These are phyloP conservation scores for Pilatotrama ljubarskyi DNA, from an alignment of 768 basidiomycete species.

Conservation along the genomic window DNA sequence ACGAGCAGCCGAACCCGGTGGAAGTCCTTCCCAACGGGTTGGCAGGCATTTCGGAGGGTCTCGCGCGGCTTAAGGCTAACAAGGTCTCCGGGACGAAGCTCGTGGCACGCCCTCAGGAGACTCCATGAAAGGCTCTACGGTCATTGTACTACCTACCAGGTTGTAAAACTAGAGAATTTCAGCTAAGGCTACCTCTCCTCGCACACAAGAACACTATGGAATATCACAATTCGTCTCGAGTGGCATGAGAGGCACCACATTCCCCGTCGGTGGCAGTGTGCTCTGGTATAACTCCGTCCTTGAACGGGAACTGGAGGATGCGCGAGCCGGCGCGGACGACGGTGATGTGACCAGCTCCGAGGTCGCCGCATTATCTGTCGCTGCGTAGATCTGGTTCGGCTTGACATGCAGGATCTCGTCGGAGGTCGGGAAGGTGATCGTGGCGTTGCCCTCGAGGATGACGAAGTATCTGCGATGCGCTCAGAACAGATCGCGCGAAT, in stretches of 20 bases:
- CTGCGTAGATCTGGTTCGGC: not conserved
- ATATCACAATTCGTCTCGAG: not conserved
- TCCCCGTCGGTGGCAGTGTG: not conserved
- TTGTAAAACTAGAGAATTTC: no score
- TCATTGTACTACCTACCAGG: no score
- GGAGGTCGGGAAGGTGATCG: slow-evolving; percentile 7
- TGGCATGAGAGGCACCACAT: not conserved
- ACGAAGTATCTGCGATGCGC: not conserved
- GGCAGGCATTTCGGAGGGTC: slow-evolving; percentile 40
- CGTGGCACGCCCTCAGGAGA: slow-evolving; percentile 43
- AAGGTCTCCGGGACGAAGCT: slow-evolving; percentile 47
- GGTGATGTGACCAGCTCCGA: slow-evolving; percentile 6
- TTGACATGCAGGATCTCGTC: slow-evolving; percentile 1
- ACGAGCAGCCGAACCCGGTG: slow-evolving; percentile 35
- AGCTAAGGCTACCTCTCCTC: no score
- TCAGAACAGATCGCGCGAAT: not conserved
- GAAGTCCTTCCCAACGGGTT: slow-evolving; percentile 45
- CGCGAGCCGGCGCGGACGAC: slow-evolving; percentile 1
- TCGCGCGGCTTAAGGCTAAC: slow-evolving; percentile 41
- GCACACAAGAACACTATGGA: no score
- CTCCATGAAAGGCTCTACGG: slow-evolving; percentile 15
- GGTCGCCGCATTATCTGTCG: slow-evolving; percentile 5
- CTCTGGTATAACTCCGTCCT: not conserved
- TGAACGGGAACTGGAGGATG: slow-evolving; percentile 1
- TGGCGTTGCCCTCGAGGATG: slow-evolving; percentile 6